Evolutionary conservation across 2,329 filamentous ascomycete species (phyloP).

Genomic region (Alternaria longipes): DNA sequence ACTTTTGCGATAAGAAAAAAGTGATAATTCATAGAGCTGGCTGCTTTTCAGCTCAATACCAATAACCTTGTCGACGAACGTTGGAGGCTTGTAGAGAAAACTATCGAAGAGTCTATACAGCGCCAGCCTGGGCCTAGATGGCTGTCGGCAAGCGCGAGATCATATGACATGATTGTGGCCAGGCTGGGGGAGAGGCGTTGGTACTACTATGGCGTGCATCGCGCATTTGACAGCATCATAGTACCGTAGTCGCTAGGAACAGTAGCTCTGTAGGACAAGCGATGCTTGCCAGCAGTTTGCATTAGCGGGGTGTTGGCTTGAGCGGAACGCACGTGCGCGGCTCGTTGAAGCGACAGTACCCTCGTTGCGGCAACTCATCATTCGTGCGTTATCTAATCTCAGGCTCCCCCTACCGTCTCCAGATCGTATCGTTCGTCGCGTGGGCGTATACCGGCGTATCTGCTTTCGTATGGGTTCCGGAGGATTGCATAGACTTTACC

Average conservation of each 20-base stretch:
- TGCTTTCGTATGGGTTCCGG: constrained; percentile 1
- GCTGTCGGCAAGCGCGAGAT: constrained; percentile 4
- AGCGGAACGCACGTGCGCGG: constrained; percentile 16
- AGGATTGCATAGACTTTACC: background rate
- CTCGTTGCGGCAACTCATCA: constrained; percentile 12
- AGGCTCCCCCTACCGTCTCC: background rate
- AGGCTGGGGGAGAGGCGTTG: background rate
- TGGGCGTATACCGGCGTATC: constrained; percentile 2
- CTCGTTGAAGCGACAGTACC: constrained; percentile 1
- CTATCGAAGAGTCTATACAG: constrained; percentile 2
- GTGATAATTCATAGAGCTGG: background rate
- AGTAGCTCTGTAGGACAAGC: constrained; percentile 9
- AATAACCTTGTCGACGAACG: background rate
- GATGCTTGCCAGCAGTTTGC: constrained; percentile 17
- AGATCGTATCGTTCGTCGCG: constrained; percentile 6
- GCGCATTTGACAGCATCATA: constrained; percentile 11
- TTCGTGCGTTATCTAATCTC: constrained; percentile 23
- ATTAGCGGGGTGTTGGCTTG: constrained; percentile 18
- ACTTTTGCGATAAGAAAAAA: constrained; percentile 2
- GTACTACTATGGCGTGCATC: constrained; percentile 7
- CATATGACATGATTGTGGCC: constrained; percentile 6
- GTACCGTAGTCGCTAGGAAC: background rate
- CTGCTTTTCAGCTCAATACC: background rate
- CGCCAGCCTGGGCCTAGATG: constrained; percentile 3
- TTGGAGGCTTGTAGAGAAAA: constrained; percentile 1